A percentile compares a stretch with the other conserved stretches of the same genome.
phyloP scores from a whole-genome alignment of 2,329 filamentous ascomycete genomes.

The Mollisia scopiformis region DNA sequence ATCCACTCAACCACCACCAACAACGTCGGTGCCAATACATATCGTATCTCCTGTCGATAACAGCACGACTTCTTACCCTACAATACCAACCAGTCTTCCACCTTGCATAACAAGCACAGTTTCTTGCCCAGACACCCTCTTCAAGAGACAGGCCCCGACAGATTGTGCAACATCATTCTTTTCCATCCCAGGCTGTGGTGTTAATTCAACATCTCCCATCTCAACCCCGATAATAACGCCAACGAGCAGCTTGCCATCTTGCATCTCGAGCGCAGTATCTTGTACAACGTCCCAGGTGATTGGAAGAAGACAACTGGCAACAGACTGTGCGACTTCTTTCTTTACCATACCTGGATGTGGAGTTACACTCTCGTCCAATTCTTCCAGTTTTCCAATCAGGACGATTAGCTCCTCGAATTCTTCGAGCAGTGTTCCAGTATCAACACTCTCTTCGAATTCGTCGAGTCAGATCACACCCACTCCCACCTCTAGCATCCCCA shows the following conservation, averaged over 20 bases:
- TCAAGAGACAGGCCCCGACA: not conserved
- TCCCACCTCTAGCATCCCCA: not conserved
- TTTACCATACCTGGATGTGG: conserved; percentile 8
- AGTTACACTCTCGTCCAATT: not conserved
- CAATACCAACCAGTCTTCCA: not conserved
- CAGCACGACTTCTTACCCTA: not conserved
- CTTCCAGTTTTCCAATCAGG: conserved; percentile 1
- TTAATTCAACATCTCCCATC: not conserved
- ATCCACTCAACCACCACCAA: too few relatives aligned
- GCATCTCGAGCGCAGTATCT: conserved; percentile 4
- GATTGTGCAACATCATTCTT: conserved; percentile 1
- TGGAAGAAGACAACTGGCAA: not conserved
- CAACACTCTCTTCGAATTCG: not conserved
- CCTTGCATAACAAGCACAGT: not conserved
- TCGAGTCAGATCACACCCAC: not conserved
- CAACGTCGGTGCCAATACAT: too few relatives aligned
- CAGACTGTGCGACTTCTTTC: not conserved
- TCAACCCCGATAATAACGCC: not conserved
- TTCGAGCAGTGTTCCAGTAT: not conserved
- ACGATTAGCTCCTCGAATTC: conserved; percentile 2
- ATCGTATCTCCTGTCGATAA: not conserved
- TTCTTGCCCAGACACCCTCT: not conserved
- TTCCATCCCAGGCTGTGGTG: not conserved
- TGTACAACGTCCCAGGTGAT: not conserved
- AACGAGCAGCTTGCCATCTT: not conserved